Base-by-base conservation (phyloP, 768 basidiomycete species). In the Artomyces pyxidatus region DNA sequence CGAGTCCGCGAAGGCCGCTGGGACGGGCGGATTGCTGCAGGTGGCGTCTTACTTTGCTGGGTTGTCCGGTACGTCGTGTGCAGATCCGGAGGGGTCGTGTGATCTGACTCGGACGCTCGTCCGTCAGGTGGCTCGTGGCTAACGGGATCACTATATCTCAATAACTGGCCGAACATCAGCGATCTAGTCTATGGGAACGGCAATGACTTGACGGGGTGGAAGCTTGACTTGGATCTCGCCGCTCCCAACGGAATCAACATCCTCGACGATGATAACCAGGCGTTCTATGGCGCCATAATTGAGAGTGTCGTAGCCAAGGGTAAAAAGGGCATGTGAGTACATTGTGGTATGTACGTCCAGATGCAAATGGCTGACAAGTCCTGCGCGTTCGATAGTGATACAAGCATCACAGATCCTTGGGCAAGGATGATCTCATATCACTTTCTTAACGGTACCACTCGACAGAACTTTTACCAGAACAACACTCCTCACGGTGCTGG, bases 11-110 rank as follows among this genome's bases (percentile, higher is more conserved):
- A 79, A 78, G 56, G 61, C 67, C 1, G 69, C 67, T 2, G 83
- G 83, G 6, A 81, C 82, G 0, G 84, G 84, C 2, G 84, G 83
- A 2, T 68, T 88, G 12, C 64, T 84, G 42, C 85, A 87, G 59
- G 79, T 83, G n/a, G 65, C 79, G 4, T 80, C 78, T 3, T 89
- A 88, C 65, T 67, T 85, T 37, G 64, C 79, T 9, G 84, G 78
- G 1, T 69, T 88, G 8, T 84, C 82, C 51, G 82, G 81, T 81
- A 50, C 41, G 68, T 60, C 26, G 6, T 19, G 26, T 26, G 19
- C 35, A 16, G 10, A 22, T 27, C 16, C 39, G n/a, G n/a, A n/a
- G 41, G 22, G 2, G 25, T 42, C 25, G 41, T 10, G 17, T 6
- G 12, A 17, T 11, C 25, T 44, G 40, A 17, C 11, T 28, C 42